Evolutionary conservation across 1,284 basidiomycete species (phyloP).

Genomic region (Tilletia indica): DNA sequence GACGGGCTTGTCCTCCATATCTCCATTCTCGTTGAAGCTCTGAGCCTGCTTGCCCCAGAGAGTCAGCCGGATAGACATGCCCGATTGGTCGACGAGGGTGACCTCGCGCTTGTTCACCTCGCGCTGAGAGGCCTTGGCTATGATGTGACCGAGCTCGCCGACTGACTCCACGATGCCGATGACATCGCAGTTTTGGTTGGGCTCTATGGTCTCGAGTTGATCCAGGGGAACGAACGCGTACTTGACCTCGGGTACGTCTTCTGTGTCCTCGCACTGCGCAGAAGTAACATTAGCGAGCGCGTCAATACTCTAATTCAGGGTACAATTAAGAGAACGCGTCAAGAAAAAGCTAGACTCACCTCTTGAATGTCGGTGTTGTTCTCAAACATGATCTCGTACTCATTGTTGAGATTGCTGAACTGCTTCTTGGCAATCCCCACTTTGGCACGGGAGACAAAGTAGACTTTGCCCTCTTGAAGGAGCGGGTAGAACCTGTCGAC

Average conservation of each 20-base stretch:
- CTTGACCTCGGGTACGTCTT: constrained; percentile 55
- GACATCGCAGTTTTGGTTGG: constrained; percentile 56
- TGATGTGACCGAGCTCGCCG: constrained; percentile 50
- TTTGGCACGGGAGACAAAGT: constrained; percentile 82
- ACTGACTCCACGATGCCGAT: constrained; percentile 49
- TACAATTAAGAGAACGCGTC: background rate
- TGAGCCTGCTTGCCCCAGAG: constrained; percentile 97
- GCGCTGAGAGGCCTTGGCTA: constrained; percentile 52
- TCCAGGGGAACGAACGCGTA: constrained; percentile 53
- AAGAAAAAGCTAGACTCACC: constrained; percentile 18
- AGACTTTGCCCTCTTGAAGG: constrained; percentile 88
- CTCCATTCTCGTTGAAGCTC: constrained; percentile 61
- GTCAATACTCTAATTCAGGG: too few species aligned
- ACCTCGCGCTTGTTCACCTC: constrained; percentile 53
- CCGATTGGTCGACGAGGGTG: constrained; percentile 79
- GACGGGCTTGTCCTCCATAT: constrained; percentile 49
- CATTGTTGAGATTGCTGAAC: constrained; percentile 84
- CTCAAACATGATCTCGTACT: constrained; percentile 91
- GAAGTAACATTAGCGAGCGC: too few species aligned
- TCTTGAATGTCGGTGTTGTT: constrained; percentile 58
- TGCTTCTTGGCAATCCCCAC: constrained; percentile 97
- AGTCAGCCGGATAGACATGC: constrained; percentile 78
- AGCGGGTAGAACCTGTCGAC: constrained; percentile 81
- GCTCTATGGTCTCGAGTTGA: constrained; percentile 49
- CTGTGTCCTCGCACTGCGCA: constrained; percentile 40